Percentiles rank a stretch among this genome's conserved stretches.
phyloP scores from a whole-genome alignment of 257 asterid genomes.

The Gentiana dahurica region DNA sequence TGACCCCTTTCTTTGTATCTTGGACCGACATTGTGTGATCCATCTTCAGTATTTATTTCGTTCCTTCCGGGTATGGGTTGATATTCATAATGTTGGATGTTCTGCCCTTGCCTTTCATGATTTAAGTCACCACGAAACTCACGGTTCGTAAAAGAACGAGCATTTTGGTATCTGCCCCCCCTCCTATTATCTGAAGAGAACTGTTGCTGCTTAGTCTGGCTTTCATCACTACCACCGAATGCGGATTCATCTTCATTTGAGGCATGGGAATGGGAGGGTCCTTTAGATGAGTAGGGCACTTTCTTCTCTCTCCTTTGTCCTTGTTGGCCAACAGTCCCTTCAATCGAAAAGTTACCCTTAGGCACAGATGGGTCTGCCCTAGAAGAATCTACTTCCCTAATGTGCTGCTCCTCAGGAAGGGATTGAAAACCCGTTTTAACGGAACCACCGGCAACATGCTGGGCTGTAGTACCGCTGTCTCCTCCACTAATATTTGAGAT shows the following conservation, averaged over 20 bases:
- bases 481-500: slow-evolving; percentile 29
- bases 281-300: slow-evolving; percentile 23
- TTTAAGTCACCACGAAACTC: slow-evolving; percentile 60
- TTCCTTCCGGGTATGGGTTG: slow-evolving; percentile 65
- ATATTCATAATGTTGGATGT: slow-evolving; percentile 47
- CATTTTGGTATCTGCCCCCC: slow-evolving; percentile 39
- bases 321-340: slow-evolving; percentile 23
- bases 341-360: slow-evolving; percentile 17
- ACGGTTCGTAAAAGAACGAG: slow-evolving; percentile 33
- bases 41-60: slow-evolving; percentile 43
- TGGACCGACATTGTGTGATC: slow-evolving; percentile 23
- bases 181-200: slow-evolving; percentile 38
- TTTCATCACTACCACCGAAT: slow-evolving; percentile 25
- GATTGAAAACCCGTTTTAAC: slow-evolving; percentile 35
- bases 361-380: slow-evolving; percentile 20
- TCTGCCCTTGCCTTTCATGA: slow-evolving; percentile 54
- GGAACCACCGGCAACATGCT: slow-evolving; percentile 20
- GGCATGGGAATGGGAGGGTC: slow-evolving; percentile 36
- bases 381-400: slow-evolving; percentile 15
- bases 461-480: slow-evolving; percentile 27
- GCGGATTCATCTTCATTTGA: slow-evolving; percentile 30
- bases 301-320: slow-evolving; percentile 43
- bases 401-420: slow-evolving; percentile 24
- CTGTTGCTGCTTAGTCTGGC: slow-evolving; percentile 33
- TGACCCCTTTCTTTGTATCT: slow-evolving; percentile 64